A percentile compares a stretch with the other conserved stretches of the same genome.
Conservation (phyloP, 352 stramenopile genomes). For the Bremia lactucae region DNA sequence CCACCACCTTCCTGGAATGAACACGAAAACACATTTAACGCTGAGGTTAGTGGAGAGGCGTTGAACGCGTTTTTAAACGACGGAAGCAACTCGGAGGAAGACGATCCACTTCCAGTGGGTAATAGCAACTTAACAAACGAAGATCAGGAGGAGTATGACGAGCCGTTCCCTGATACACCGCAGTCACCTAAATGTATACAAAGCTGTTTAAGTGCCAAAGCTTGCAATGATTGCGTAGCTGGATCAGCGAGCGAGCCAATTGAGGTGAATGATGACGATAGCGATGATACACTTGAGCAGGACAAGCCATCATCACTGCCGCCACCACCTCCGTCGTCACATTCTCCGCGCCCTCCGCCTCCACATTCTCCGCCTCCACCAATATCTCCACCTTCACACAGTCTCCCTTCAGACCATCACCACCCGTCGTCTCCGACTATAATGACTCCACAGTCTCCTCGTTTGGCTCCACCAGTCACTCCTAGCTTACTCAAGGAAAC, state of each 20-base stretch:
- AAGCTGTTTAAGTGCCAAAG: background rate
- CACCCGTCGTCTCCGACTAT: conserved; percentile 30
- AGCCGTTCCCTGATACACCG: conserved; percentile 17
- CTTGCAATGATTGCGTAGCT: background rate
- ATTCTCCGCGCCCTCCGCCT: conserved; percentile 25
- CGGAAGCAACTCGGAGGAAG: conserved; percentile 47
- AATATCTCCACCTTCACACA: conserved; percentile 13
- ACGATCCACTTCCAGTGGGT: conserved; percentile 41
- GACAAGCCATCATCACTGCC: conserved; percentile 37
- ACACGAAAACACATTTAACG: conserved; percentile 32
- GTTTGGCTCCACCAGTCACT: conserved; percentile 13
- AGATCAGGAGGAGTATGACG: conserved; percentile 19
- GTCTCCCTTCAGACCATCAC: conserved; percentile 4
- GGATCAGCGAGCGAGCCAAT: conserved; percentile 13
- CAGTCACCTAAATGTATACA: background rate
- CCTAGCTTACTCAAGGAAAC: conserved; percentile 4
- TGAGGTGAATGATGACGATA: conserved; percentile 14
- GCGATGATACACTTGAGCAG: conserved; percentile 39
- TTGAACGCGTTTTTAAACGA: conserved; percentile 70
- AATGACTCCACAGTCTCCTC: conserved; percentile 26
- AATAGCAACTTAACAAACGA: conserved; percentile 8
- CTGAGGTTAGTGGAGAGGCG: conserved; percentile 47
- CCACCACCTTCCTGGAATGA: conserved; percentile 21
- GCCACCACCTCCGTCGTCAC: conserved; percentile 38
- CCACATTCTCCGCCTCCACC: conserved; percentile 31